phyloP scores from a whole-genome alignment of 768 basidiomycete species.

The Pleurotus citrinopileatus region DNA sequence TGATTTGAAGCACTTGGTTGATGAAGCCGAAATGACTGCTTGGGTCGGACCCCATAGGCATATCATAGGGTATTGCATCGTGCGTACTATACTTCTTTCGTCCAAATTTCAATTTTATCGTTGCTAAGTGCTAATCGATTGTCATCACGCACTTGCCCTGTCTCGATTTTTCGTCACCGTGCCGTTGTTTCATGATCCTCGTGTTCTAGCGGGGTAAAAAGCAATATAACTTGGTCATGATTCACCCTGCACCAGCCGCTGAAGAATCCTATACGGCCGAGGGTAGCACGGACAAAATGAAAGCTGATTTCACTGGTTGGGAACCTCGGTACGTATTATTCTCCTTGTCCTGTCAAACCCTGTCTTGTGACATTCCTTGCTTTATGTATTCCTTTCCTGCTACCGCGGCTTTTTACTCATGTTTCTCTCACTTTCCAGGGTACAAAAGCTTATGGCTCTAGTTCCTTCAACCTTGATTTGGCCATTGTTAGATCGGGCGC shows the following conservation, averaged over 20 bases:
- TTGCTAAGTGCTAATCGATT: not conserved
- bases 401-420: not conserved
- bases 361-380: not conserved
- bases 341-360: not conserved
- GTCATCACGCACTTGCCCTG: not conserved
- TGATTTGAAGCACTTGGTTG: slow-evolving; percentile 47
- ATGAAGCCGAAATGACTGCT: slow-evolving; percentile 46
- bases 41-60: slow-evolving; percentile 57
- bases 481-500: slow-evolving; percentile 46
- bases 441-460: slow-evolving; percentile 44
- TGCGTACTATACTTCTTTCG: slow-evolving; percentile 17
- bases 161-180: not conserved
- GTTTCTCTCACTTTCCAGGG: slow-evolving; percentile 19
- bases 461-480: slow-evolving; percentile 44
- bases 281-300: slow-evolving; percentile 44
- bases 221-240: slow-evolving; percentile 44
- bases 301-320: slow-evolving; percentile 42
- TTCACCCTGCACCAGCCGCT: slow-evolving; percentile 35
- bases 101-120: not conserved
- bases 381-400: not conserved
- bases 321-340: slow-evolving; percentile 38
- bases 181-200: not conserved
- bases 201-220: slow-evolving; percentile 29
- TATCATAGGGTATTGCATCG: slow-evolving; percentile 35
- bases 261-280: slow-evolving; percentile 44